Conservation (phyloP, 345 rosid genomes). For the Pugionium cornutum region DNA sequence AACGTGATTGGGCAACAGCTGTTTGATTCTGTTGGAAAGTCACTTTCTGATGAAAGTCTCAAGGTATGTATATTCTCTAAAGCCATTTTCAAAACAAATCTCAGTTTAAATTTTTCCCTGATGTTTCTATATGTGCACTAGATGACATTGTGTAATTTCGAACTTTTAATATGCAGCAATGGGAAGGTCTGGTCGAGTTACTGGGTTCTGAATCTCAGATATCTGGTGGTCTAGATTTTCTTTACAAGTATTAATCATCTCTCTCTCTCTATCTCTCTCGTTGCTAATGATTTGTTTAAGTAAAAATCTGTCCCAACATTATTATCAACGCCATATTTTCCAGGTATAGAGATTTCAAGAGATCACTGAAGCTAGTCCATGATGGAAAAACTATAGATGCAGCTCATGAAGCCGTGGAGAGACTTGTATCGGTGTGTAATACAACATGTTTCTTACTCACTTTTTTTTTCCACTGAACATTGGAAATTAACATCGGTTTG, state of each 20-base stretch:
- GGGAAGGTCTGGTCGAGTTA: slow-evolving; percentile 91
- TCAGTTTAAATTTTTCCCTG: not conserved
- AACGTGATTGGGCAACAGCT: slow-evolving; percentile 81
- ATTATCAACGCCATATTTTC: slow-evolving; percentile 16
- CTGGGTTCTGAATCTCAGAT: slow-evolving; percentile 76
- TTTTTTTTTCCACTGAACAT: not conserved
- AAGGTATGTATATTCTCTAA: slow-evolving; percentile 50
- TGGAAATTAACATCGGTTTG: slow-evolving; percentile 1
- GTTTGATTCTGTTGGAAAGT: slow-evolving; percentile 91
- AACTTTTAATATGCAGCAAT: slow-evolving; percentile 61
- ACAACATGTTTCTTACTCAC: slow-evolving; percentile 8
- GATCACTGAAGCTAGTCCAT: slow-evolving; percentile 59
- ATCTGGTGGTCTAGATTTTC: slow-evolving; percentile 90
- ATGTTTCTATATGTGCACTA: too few relatives aligned
- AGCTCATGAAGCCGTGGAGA: slow-evolving; percentile 69
- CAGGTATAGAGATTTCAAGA: slow-evolving; percentile 96
- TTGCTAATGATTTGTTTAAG: not conserved
- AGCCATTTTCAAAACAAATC: slow-evolving; percentile 5
- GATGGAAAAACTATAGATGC: slow-evolving; percentile 63
- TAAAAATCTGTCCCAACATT: not conserved
- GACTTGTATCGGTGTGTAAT: slow-evolving; percentile 66
- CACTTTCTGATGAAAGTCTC: slow-evolving; percentile 85
- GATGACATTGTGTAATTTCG: not conserved
- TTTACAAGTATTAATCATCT: slow-evolving; percentile 64
- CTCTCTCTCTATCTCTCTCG: slow-evolving; percentile 1